Evolutionary conservation across 1,284 basidiomycete species (phyloP).

Genomic region (Trametes polyzona): DNA sequence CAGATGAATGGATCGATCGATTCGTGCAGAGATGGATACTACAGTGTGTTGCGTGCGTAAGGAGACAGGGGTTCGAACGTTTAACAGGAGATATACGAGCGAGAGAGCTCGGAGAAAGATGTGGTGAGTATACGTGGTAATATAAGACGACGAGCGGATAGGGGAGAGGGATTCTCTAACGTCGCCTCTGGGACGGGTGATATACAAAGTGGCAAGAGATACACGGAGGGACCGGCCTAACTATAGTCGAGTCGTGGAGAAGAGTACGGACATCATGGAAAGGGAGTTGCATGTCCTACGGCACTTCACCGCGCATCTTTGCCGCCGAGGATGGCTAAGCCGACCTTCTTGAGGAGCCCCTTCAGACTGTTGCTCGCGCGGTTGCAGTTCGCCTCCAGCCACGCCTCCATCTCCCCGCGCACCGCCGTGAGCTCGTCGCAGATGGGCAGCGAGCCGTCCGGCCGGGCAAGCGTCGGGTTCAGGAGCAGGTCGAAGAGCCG

Average conservation of each 20-base stretch:
- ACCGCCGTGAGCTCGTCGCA: constrained; percentile 67
- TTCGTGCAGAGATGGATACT: constrained; percentile 2
- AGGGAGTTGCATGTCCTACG: no score
- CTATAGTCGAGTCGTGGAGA: no score
- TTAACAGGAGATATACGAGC: no score
- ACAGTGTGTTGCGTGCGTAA: neutral
- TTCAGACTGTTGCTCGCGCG: constrained; percentile 88
- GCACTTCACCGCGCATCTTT: constrained; percentile 21
- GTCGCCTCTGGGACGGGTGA: no score
- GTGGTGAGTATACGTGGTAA: no score
- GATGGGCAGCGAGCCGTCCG: constrained; percentile 69
- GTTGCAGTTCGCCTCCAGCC: constrained; percentile 83
- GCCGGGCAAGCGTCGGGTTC: constrained; percentile 68
- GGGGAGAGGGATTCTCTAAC: no score
- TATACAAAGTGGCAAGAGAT: no score
- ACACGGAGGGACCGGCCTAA: no score
- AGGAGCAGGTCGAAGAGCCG: constrained; percentile 85
- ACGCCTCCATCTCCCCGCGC: constrained; percentile 83
- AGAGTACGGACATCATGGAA: neutral
- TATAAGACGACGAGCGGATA: no score
- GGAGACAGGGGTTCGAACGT: neutral
- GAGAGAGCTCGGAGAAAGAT: no score
- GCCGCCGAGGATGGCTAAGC: constrained; percentile 41
- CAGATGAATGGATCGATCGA: neutral
- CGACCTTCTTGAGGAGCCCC: constrained; percentile 81